Percentiles rank a stretch among this genome's conserved stretches.
These are phyloP conservation scores for Tuber umbilicatum DNA, from an alignment of 495 filamentous ascomycete genomes.

Conservation along the genomic window DNA sequence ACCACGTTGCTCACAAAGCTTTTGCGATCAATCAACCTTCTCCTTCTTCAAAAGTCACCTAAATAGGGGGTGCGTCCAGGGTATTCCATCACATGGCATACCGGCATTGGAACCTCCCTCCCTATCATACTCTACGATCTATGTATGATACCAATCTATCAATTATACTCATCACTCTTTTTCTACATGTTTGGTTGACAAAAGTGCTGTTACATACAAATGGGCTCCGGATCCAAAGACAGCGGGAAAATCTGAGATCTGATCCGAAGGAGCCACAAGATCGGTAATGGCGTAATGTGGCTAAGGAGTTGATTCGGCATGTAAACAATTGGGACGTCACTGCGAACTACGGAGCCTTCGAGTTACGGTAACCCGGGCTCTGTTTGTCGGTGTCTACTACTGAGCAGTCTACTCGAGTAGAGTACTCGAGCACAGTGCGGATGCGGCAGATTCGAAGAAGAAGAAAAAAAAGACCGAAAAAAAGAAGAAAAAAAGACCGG, in stretches of 20 bases:
- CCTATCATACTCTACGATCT: not conserved
- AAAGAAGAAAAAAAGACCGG: not conserved
- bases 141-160: not conserved
- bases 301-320: not conserved
- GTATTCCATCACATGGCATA: not conserved
- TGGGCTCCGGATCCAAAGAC: conserved; percentile 11
- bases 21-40: not conserved
- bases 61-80: not conserved
- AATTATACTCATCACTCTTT: not conserved
- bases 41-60: not conserved
- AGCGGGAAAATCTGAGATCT: not conserved
- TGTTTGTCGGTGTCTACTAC: not conserved
- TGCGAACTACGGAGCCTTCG: not conserved
- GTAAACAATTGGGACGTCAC: not conserved
- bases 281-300: not conserved
- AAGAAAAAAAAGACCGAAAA: not conserved
- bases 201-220: not conserved
- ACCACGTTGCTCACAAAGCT: not conserved
- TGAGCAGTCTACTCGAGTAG: too few relatives aligned
- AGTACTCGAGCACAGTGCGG: not conserved
- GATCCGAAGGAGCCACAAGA: not conserved
- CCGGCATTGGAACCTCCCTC: not conserved
- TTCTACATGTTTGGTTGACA: conserved; percentile 4
- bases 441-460: not conserved
- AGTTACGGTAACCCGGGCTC: not conserved